Conservation (phyloP, 1,139 yeast species). For the Yamadazyma blattariae region DNA sequence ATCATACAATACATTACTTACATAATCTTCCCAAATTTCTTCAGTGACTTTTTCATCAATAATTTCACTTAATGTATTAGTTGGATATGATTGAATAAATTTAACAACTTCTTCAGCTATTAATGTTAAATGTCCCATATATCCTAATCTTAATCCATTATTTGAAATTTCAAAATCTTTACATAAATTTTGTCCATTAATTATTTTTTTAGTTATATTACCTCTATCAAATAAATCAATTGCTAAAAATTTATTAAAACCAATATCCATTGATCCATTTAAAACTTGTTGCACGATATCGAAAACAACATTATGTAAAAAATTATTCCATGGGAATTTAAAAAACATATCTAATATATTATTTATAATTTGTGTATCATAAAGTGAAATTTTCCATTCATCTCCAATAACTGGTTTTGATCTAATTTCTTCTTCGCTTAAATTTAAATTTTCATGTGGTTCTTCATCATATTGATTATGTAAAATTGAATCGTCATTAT, state of each 20-base stretch:
- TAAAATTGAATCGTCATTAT: constrained; percentile 23
- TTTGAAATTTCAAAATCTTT: constrained; percentile 59
- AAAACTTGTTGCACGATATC: constrained; percentile 95
- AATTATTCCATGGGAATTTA: constrained; percentile 96
- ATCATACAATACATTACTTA: constrained; percentile 77
- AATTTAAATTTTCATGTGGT: constrained; percentile 53
- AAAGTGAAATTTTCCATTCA: constrained; percentile 76
- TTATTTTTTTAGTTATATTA: constrained; percentile 71
- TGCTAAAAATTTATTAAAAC: constrained; percentile 82
- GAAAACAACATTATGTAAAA: constrained; percentile 94
- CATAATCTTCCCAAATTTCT: constrained; percentile 80
- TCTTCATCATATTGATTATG: constrained; percentile 24
- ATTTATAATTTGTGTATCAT: constrained; percentile 77
- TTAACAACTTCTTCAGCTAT: constrained; percentile 97
- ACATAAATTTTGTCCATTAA: constrained; percentile 79
- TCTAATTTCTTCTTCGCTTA: constrained; percentile 59
- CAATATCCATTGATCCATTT: constrained; percentile 92
- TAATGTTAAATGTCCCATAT: constrained; percentile 94
- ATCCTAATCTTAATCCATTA: constrained; percentile 79
- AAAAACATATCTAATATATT: constrained; percentile 82
- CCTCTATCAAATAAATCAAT: constrained; percentile 82
- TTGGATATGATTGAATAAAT: constrained; percentile 74
- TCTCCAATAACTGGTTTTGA: constrained; percentile 86
- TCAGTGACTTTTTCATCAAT: constrained; percentile 60
- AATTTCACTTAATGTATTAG: constrained; percentile 55